Conservation (phyloP, 2,329 filamentous ascomycete species). For the Pezicula rhizophila region DNA sequence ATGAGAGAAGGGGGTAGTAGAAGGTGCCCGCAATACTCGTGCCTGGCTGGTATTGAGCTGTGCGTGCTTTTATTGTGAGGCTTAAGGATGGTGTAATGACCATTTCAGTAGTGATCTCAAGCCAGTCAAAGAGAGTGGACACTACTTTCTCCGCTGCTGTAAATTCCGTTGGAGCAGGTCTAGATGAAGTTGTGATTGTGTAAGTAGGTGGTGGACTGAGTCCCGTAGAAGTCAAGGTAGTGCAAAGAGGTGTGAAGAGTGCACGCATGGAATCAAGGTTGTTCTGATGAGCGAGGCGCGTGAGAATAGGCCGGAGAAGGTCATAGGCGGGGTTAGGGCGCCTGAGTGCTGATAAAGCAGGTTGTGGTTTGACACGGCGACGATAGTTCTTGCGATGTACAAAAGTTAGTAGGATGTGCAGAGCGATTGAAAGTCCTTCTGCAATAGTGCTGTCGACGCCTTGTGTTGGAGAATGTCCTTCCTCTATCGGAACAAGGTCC, state of each 20-base stretch:
- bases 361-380: slow-evolving; percentile 59
- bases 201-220: slow-evolving; percentile 20
- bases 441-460: slow-evolving; percentile 48
- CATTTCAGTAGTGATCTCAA: slow-evolving; percentile 36
- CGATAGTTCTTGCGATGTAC: slow-evolving; percentile 72
- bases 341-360: slow-evolving; percentile 43
- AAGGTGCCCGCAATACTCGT: slow-evolving; percentile 3
- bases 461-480: slow-evolving; percentile 29
- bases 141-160: slow-evolving; percentile 33
- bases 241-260: slow-evolving; percentile 17
- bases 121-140: slow-evolving; percentile 32
- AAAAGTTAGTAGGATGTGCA: slow-evolving; percentile 72
- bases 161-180: slow-evolving; percentile 11
- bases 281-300: slow-evolving; percentile 23
- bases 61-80: slow-evolving; percentile 31
- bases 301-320: slow-evolving; percentile 51
- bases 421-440: slow-evolving; percentile 56
- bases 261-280: slow-evolving; percentile 14
- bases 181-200: slow-evolving; percentile 16
- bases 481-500: slow-evolving; percentile 59
- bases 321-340: slow-evolving; percentile 43
- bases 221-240: slow-evolving; percentile 16
- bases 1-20: slow-evolving; percentile 12
- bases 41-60: slow-evolving; percentile 6
- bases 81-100: slow-evolving; percentile 26